Conservation (phyloP, 306 rosid genomes). For the Dalbergia cultrata region DNA sequence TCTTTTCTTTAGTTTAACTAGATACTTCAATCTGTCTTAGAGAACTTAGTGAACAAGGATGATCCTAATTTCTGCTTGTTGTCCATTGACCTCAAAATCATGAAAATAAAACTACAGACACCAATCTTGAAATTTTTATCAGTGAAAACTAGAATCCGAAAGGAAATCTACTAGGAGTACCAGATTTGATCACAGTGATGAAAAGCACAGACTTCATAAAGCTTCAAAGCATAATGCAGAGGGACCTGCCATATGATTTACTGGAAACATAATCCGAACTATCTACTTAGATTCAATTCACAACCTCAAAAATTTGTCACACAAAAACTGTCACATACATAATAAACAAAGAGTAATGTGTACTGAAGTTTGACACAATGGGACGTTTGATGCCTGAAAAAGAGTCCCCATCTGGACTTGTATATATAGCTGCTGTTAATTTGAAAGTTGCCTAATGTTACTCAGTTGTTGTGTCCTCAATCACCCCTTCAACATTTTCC, state of each 20-base stretch:
- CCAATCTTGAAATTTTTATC: not conserved
- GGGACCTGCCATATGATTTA: slow-evolving; percentile 30
- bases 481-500: slow-evolving; percentile 54
- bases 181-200: not conserved
- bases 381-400: slow-evolving; percentile 22
- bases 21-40: not conserved
- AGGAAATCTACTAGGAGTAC: not conserved
- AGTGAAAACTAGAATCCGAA: not conserved
- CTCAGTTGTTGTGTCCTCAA: slow-evolving; percentile 56
- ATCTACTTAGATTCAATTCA: slow-evolving; percentile 43
- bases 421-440: not conserved
- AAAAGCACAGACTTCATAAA: slow-evolving; percentile 36
- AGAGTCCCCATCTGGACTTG: slow-evolving; percentile 23
- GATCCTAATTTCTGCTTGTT: not conserved
- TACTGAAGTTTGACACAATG: slow-evolving; percentile 32
- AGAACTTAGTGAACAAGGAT: not conserved
- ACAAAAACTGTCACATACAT: slow-evolving; percentile 17
- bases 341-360: slow-evolving; percentile 29
- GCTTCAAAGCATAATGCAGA: slow-evolving; percentile 37
- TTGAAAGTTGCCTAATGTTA: slow-evolving; percentile 18
- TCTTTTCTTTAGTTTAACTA: not conserved
- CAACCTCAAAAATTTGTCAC: slow-evolving; percentile 46
- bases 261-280: slow-evolving; percentile 33
- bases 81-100: slow-evolving; percentile 7
- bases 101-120: not conserved